These are phyloP conservation scores for Lasiodiplodia citricola DNA, from an alignment of 2,329 filamentous ascomycete species.

Conservation along the genomic window DNA sequence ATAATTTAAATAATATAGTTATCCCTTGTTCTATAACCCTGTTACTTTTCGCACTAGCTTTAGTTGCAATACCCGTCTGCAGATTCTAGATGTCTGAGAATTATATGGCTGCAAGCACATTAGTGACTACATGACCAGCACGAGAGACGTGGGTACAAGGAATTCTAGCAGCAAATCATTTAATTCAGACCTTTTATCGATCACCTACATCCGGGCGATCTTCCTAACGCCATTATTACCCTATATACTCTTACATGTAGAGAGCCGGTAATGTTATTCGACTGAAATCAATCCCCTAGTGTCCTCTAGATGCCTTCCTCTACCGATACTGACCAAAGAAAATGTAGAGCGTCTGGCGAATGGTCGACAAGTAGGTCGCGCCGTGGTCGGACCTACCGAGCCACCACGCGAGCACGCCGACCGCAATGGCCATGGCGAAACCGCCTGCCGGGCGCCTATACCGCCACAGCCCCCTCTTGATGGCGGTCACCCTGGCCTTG, in stretches of 20 bases:
- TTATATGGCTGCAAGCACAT: too few relatives aligned
- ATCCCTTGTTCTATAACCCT: too few relatives aligned
- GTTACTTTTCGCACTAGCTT: too few relatives aligned
- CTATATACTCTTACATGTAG: background rate
- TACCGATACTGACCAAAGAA: conserved; percentile 9
- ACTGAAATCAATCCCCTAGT: background rate
- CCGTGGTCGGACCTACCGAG: conserved; percentile 31
- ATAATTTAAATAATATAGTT: too few relatives aligned
- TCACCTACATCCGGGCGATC: too few relatives aligned
- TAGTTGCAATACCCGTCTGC: too few relatives aligned
- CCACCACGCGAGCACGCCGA: conserved; percentile 45
- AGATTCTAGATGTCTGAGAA: too few relatives aligned
- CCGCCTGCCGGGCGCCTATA: conserved; percentile 70
- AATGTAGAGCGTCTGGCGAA: background rate
- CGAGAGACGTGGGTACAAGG: too few relatives aligned
- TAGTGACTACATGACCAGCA: too few relatives aligned
- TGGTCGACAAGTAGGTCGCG: background rate
- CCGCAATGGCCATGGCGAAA: conserved; percentile 56
- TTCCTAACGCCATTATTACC: too few relatives aligned
- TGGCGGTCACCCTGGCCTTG: conserved; percentile 52
- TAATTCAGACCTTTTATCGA: too few relatives aligned
- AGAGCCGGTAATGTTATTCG: background rate
- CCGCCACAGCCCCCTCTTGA: conserved; percentile 57
- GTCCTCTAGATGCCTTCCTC: background rate
- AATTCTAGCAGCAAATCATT: too few relatives aligned